Base-by-base conservation (phyloP, 345 rosid genomes). In the Aquilaria sinensis region DNA sequence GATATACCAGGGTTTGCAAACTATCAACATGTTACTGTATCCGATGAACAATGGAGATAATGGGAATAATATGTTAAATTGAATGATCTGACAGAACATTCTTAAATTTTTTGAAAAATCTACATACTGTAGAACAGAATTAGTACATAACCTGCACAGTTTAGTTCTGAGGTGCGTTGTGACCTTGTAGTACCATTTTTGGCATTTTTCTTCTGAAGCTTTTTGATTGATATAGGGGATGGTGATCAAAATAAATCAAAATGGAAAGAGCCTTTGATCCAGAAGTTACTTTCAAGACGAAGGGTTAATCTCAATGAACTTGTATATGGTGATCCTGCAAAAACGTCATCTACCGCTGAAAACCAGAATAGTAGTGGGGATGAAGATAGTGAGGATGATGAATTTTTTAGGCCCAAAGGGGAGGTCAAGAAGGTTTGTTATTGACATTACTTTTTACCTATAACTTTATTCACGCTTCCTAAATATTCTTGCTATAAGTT, bases 321-420 rank as follows among this genome's bases (percentile, higher is more conserved):
- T 63, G 96, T 94, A 57, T 94, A 88, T 77, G 97, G 96, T 46
- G 74, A 70, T 52, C 58, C 82, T 23, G 67, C 80, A 67, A 63
- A 90, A 34, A 43, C 62, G 49, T 70, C 69, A 53, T 62, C 70
- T 49, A 37, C 12, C 58, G 53, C 67, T 69, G 84, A 81, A 58
- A 65, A 60, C 53, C 75, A 73, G 63, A 89, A 76, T 51, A 57
- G 9, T 65, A 74, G 75, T 55, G 90, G 78, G 16, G 83, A 75
- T 70, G 90, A 77, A 53, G 90, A 80, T 57, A 78, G 80, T 62
- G 92, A 85, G 10, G 87, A 61, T 15, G 98, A 85, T 32, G 90
- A 82, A 13, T 94, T 94, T 69, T 90, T 90, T 69, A 90, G 69
- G 84, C 97, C 92, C 53, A 94, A 90, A 73, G 88, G 89, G 55